Conservation (phyloP, 306 rosid species). For the Mucuna pruriens region DNA sequence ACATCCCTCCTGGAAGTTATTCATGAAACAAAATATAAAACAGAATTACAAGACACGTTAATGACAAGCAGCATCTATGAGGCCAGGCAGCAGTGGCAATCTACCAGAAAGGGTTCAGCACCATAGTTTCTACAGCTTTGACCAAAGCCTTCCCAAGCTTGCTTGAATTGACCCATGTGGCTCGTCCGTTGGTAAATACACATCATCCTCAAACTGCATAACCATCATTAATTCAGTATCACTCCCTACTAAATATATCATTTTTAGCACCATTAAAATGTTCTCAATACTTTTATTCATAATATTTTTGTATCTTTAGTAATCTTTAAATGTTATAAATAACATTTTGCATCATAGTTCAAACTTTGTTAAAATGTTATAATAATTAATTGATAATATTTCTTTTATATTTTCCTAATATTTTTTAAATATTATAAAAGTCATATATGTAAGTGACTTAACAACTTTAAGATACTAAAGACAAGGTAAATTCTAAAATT, state of each 20-base stretch:
- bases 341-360: no score
- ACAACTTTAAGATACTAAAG: slow-evolving; percentile 4
- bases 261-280: no score
- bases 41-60: background rate
- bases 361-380: no score
- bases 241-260: no score
- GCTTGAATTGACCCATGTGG: slow-evolving; percentile 97
- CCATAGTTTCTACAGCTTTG: slow-evolving; percentile 64
- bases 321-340: no score
- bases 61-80: background rate
- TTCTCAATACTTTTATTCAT: no score
- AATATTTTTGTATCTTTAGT: no score
- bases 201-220: slow-evolving; percentile 89
- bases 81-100: slow-evolving; percentile 21
- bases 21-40: background rate
- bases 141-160: slow-evolving; percentile 71
- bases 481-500: background rate
- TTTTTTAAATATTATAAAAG: no score
- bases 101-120: slow-evolving; percentile 36
- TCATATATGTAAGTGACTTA: no score
- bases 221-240: background rate
- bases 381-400: no score
- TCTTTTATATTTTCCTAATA: no score
- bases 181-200: slow-evolving; percentile 90
- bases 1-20: slow-evolving; percentile 25